Conservation (phyloP, 2,329 filamentous ascomycete species). For the Aspergillus tubingensis region DNA sequence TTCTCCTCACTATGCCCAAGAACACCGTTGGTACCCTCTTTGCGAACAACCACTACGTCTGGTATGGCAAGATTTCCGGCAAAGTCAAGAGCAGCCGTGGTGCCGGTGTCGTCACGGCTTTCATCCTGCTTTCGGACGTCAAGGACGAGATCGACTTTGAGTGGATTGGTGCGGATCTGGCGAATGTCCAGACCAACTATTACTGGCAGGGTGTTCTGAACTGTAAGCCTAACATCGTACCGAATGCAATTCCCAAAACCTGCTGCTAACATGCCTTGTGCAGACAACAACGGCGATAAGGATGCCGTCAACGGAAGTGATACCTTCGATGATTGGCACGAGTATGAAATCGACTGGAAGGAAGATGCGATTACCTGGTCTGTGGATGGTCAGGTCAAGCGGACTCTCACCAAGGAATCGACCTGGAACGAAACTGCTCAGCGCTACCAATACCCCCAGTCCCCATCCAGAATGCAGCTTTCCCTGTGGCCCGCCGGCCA, state of each 20-base stretch:
- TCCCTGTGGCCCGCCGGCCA: constrained; percentile 95
- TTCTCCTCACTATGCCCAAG: constrained; percentile 86
- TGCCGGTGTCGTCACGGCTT: constrained; percentile 89
- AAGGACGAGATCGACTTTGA: constrained; percentile 99
- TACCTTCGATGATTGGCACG: constrained; percentile 78
- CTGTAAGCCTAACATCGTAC: constrained; percentile 64
- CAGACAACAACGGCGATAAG: constrained; percentile 76
- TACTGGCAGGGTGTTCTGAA: constrained; percentile 93
- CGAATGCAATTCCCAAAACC: background rate
- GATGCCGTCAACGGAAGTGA: constrained; percentile 59
- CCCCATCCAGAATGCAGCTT: constrained; percentile 84
- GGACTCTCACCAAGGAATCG: constrained; percentile 67
- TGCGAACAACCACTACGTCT: constrained; percentile 83
- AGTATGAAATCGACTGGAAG: constrained; percentile 91
- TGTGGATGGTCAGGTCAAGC: constrained; percentile 76
- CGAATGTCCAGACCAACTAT: constrained; percentile 86
- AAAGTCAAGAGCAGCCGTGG: constrained; percentile 82
- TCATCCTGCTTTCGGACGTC: constrained; percentile 91
- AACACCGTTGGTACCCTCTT: constrained; percentile 84
- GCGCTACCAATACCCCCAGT: constrained; percentile 87
- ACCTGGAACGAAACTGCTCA: constrained; percentile 86
- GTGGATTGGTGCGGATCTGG: constrained; percentile 79
- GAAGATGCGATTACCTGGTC: constrained; percentile 84
- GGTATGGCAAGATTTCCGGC: constrained; percentile 93
- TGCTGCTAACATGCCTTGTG: background rate